A percentile compares a stretch with the other conserved stretches of the same genome.
phyloP scores from a whole-genome alignment of 192 early-diverging fungal genomes.

The Umbelopsis isabellina region DNA sequence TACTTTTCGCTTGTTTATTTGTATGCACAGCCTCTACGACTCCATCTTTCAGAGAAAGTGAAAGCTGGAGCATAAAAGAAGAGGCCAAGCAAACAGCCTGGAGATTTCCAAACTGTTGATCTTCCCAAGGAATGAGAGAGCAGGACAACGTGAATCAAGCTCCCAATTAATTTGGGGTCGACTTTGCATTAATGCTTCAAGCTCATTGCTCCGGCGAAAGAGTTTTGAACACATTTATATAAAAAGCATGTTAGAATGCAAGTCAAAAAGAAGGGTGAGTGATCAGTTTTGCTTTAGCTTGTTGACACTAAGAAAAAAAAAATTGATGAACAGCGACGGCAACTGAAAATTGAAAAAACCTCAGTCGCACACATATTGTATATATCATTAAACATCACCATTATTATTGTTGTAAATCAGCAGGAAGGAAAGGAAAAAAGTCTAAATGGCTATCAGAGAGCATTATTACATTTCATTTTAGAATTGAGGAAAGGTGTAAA shows the following conservation, averaged over 20 bases:
- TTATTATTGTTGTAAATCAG: neutral
- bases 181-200: slow-evolving; percentile 1
- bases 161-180: slow-evolving; percentile 18
- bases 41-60: neutral
- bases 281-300: neutral
- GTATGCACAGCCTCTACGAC: neutral
- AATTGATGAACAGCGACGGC: neutral
- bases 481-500: no score
- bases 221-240: neutral
- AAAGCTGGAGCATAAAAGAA: neutral
- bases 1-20: neutral
- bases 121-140: slow-evolving; percentile 24
- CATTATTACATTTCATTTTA: neutral
- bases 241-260: neutral
- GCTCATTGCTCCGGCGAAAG: slow-evolving; percentile 20
- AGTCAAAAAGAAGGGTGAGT: neutral
- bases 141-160: slow-evolving; percentile 23
- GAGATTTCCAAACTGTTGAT: slow-evolving; percentile 7
- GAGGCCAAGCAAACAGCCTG: neutral
- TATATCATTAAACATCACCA: no score
- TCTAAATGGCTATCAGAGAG: neutral
- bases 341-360: no score
- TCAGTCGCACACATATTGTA: no score
- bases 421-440: neutral
- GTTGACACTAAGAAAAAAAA: neutral